Evolutionary conservation across 805 yeast genomes (phyloP).

Genomic region (Candida nitratophila): DNA sequence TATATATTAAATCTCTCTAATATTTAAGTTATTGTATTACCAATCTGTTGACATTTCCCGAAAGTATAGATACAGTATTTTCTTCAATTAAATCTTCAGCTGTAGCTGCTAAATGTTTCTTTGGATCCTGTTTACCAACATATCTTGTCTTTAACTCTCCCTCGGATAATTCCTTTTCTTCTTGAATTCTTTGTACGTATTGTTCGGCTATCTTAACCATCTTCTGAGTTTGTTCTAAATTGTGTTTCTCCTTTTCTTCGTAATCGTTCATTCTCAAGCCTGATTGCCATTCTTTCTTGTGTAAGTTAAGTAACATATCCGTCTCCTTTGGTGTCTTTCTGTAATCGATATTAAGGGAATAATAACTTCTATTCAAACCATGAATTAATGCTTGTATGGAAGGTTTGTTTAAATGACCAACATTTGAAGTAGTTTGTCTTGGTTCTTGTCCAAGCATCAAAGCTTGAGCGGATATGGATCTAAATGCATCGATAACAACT

Average conservation of each 20-base stretch:
- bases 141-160: slow-evolving; percentile 92
- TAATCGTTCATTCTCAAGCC: slow-evolving; percentile 79
- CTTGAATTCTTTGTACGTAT: slow-evolving; percentile 84
- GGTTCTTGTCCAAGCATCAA: slow-evolving; percentile 97
- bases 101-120: slow-evolving; percentile 89
- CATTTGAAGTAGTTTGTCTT: slow-evolving; percentile 92
- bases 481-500: slow-evolving; percentile 97
- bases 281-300: slow-evolving; percentile 92
- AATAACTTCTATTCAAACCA: slow-evolving; percentile 94
- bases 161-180: slow-evolving; percentile 82
- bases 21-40: slow-evolving; percentile 57
- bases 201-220: slow-evolving; percentile 88
- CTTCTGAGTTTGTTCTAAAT: slow-evolving; percentile 61
- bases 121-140: slow-evolving; percentile 98
- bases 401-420: slow-evolving; percentile 93
- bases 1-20: neutral
- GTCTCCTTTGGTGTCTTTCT: slow-evolving; percentile 89
- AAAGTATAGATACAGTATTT: slow-evolving; percentile 78
- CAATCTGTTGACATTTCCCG: slow-evolving; percentile 84
- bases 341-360: slow-evolving; percentile 91
- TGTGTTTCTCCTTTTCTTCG: slow-evolving; percentile 67
- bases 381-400: slow-evolving; percentile 95
- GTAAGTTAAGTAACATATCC: slow-evolving; percentile 87
- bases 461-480: slow-evolving; percentile 82
- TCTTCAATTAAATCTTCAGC: slow-evolving; percentile 84